phyloP scores from a whole-genome alignment of 2,329 filamentous ascomycete species.

The Alternaria consortialis region DNA sequence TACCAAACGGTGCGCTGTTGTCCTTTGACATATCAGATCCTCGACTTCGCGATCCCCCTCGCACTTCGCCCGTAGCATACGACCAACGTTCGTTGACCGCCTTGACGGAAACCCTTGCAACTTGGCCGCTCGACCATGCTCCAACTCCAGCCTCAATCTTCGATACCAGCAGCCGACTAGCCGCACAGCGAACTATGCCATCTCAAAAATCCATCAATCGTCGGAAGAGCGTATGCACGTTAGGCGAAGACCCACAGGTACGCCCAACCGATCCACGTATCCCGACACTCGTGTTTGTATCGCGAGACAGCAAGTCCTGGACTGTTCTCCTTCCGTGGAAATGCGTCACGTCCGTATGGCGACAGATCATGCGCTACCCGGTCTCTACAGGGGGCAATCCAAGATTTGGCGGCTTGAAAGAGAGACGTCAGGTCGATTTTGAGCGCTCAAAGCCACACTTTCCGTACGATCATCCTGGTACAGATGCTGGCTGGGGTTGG shows the following conservation, averaged over 20 bases:
- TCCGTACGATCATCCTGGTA: constrained; percentile 83
- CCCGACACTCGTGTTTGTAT: constrained; percentile 75
- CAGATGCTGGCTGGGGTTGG: constrained; percentile 80
- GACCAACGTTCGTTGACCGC: constrained; percentile 37
- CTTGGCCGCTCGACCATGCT: constrained; percentile 71
- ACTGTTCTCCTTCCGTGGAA: constrained; percentile 89
- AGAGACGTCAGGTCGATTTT: constrained; percentile 81
- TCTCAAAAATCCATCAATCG: constrained; percentile 83
- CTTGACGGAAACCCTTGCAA: constrained; percentile 68
- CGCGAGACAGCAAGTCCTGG: constrained; percentile 70
- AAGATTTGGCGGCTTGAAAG: constrained; percentile 81
- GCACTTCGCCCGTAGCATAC: constrained; percentile 52
- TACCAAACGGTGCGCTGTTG: constrained; percentile 76
- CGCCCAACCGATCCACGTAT: constrained; percentile 75
- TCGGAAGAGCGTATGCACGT: constrained; percentile 69
- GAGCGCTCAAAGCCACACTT: constrained; percentile 84
- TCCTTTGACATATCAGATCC: constrained; percentile 81
- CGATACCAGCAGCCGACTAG: constrained; percentile 70
- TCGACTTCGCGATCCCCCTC: constrained; percentile 78
- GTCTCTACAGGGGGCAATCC: constrained; percentile 82
- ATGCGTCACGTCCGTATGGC: constrained; percentile 86
- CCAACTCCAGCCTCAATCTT: constrained; percentile 68
- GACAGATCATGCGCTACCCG: constrained; percentile 82
- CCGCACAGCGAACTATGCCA: constrained; percentile 71
- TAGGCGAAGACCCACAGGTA: constrained; percentile 69